phyloP scores from a whole-genome alignment of 23 red algal species.

The Gracilaria gracilis region DNA sequence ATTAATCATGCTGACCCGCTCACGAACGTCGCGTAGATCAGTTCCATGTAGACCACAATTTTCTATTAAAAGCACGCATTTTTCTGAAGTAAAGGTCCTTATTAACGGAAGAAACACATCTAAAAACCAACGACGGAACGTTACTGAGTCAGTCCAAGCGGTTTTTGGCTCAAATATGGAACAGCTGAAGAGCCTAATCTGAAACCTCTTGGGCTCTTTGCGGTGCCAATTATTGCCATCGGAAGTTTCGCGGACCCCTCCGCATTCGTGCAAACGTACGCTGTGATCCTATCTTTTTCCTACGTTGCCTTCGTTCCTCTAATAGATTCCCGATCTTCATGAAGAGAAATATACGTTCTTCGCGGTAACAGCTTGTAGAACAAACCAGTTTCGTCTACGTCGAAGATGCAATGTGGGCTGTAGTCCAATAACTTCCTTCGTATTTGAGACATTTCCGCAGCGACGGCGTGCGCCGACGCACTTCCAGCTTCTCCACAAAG shows the following conservation, averaged over 20 bases:
- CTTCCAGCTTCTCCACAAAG: conserved; percentile 6
- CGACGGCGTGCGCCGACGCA: background rate
- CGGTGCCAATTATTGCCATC: conserved; percentile 22
- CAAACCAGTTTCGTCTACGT: too few relatives aligned
- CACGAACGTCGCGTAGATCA: background rate
- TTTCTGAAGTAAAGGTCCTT: background rate
- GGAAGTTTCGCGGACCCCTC: conserved; percentile 5
- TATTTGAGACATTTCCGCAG: too few relatives aligned
- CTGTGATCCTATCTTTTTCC: background rate
- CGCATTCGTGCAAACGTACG: conserved; percentile 30
- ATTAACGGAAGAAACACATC: background rate
- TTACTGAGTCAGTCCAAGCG: conserved; percentile 18
- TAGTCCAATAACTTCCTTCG: too few relatives aligned
- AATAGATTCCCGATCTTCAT: too few relatives aligned
- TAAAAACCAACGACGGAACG: conserved; percentile 12
- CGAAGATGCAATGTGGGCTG: too few relatives aligned
- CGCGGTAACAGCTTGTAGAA: too few relatives aligned
- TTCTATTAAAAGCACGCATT: background rate
- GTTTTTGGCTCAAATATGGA: conserved; percentile 38
- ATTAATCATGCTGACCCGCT: background rate
- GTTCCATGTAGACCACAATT: background rate
- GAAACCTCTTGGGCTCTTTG: background rate
- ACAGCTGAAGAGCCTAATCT: background rate
- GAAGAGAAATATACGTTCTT: too few relatives aligned
- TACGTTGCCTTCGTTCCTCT: too few relatives aligned